Evolutionary conservation across 768 basidiomycete genomes (phyloP).

Genomic region (Leccinellum albellum): DNA sequence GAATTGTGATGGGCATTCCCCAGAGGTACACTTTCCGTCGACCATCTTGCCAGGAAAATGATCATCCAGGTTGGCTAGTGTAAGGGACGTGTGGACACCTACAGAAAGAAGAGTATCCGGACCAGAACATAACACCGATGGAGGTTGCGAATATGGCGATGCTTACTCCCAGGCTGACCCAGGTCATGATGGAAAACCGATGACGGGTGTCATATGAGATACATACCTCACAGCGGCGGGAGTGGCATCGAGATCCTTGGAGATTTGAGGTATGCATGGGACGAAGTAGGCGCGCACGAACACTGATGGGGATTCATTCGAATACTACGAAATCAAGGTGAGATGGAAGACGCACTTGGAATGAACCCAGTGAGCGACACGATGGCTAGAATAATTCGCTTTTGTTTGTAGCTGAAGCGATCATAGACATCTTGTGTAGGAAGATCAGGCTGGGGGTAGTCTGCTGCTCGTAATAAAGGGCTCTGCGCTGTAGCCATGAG

Average conservation of each 20-base stretch:
- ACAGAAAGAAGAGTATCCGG: conserved; percentile 51
- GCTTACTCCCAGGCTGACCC: conserved; percentile 45
- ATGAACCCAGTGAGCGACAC: conserved; percentile 61
- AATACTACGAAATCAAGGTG: neutral
- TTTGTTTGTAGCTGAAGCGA: conserved; percentile 52
- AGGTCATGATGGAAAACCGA: neutral
- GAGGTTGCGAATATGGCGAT: conserved; percentile 45
- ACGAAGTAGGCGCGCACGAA: conserved; percentile 68
- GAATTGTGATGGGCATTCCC: conserved; percentile 54
- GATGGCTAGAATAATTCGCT: conserved; percentile 50
- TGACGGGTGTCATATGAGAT: neutral
- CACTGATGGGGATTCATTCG: conserved; percentile 36
- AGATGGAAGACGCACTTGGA: conserved; percentile 43
- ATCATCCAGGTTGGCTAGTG: neutral
- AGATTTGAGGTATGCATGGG: conserved; percentile 71
- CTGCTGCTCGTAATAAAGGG: neutral
- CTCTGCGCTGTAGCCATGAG: neutral
- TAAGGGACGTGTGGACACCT: conserved; percentile 10
- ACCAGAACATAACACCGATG: conserved; percentile 48
- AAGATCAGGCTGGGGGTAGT: neutral
- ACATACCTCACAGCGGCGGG: conserved; percentile 53
- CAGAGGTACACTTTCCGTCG: conserved; percentile 55
- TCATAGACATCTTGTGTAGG: conserved; percentile 42
- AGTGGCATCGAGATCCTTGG: conserved; percentile 57
- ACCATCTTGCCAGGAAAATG: conserved; percentile 48